These are phyloP conservation scores for Claviceps quebecensis DNA, from an alignment of 2,329 filamentous ascomycete species.

Conservation along the genomic window DNA sequence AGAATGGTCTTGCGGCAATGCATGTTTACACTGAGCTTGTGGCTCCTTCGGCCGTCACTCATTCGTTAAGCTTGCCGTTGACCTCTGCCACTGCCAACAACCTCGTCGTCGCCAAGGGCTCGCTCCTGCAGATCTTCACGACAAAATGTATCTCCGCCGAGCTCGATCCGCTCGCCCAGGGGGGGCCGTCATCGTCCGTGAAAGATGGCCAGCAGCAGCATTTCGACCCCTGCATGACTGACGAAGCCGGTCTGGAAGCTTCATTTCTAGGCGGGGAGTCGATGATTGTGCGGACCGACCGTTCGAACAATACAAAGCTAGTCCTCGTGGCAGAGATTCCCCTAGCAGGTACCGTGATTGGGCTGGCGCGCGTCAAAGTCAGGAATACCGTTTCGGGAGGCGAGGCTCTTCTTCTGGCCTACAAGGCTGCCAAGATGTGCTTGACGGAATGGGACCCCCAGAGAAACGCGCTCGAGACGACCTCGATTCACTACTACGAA, in stretches of 20 bases:
- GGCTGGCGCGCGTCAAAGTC: slow-evolving; percentile 64
- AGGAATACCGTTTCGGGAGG: slow-evolving; percentile 63
- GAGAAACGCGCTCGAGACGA: slow-evolving; percentile 63
- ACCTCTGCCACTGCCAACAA: slow-evolving; percentile 64
- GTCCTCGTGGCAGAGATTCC: slow-evolving; percentile 74
- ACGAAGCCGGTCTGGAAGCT: slow-evolving; percentile 51
- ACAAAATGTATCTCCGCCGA: slow-evolving; percentile 54
- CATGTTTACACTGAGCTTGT: slow-evolving; percentile 96
- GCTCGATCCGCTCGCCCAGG: slow-evolving; percentile 32
- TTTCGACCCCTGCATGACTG: slow-evolving; percentile 39
- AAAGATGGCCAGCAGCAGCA: slow-evolving; percentile 26
- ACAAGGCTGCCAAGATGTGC: slow-evolving; percentile 85
- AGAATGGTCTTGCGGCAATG: slow-evolving; percentile 43
- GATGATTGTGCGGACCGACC: slow-evolving; percentile 46
- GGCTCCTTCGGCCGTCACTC: slow-evolving; percentile 85
- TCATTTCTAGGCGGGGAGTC: slow-evolving; percentile 52
- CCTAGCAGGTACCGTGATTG: slow-evolving; percentile 72
- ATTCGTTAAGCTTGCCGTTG: slow-evolving; percentile 70
- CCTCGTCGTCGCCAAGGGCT: slow-evolving; percentile 82
- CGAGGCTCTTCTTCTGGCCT: slow-evolving; percentile 69
- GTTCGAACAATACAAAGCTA: slow-evolving; percentile 58
- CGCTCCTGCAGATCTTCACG: slow-evolving; percentile 81
- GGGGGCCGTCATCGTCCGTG: slow-evolving; percentile 19
- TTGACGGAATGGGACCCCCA: slow-evolving; percentile 87
- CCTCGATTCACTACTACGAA: slow-evolving; percentile 97